Evolutionary conservation across 1,284 basidiomycete genomes (phyloP).

Genomic region (Omphalotus olearius): DNA sequence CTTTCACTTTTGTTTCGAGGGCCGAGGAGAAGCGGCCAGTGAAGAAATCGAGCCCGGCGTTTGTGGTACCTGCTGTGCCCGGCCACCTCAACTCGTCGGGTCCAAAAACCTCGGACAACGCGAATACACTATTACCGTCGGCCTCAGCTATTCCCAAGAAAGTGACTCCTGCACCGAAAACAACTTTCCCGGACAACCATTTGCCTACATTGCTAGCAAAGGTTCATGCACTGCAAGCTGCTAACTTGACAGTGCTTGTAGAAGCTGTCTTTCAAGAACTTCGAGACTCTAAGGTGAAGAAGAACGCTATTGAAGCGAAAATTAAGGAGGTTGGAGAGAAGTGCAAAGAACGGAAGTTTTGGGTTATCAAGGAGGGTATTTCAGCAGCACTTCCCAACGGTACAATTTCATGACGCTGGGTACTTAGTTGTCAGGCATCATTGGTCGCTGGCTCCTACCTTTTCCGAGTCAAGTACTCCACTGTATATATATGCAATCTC

Average conservation of each 20-base stretch:
- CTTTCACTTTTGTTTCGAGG: slow-evolving; percentile 68
- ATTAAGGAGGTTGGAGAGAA: slow-evolving; percentile 71
- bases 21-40: slow-evolving; percentile 31
- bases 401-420: too few relatives aligned
- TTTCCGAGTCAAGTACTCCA: too few relatives aligned
- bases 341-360: slow-evolving; percentile 62
- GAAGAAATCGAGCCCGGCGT: slow-evolving; percentile 27
- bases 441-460: too few relatives aligned
- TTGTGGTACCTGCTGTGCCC: slow-evolving; percentile 39
- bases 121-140: slow-evolving; percentile 1
- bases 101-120: background rate
- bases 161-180: slow-evolving; percentile 40
- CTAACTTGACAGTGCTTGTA: slow-evolving; percentile 60
- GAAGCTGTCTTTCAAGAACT: slow-evolving; percentile 71
- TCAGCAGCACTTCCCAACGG: too few relatives aligned
- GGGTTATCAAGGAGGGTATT: slow-evolving; percentile 49
- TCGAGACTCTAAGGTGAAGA: slow-evolving; percentile 64
- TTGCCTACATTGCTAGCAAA: slow-evolving; percentile 54
- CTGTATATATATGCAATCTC: too few relatives aligned
- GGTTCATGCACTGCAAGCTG: slow-evolving; percentile 51
- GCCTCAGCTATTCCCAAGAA: slow-evolving; percentile 23
- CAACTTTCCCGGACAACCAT: slow-evolving; percentile 62
- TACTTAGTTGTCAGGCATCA: too few relatives aligned
- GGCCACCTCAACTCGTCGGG: slow-evolving; percentile 17
- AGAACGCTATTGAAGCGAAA: slow-evolving; percentile 78